Evolutionary conservation across 768 basidiomycete species (phyloP), one percentile per base, ranked within the genome.

Genomic region (Russula virescens): DNA sequence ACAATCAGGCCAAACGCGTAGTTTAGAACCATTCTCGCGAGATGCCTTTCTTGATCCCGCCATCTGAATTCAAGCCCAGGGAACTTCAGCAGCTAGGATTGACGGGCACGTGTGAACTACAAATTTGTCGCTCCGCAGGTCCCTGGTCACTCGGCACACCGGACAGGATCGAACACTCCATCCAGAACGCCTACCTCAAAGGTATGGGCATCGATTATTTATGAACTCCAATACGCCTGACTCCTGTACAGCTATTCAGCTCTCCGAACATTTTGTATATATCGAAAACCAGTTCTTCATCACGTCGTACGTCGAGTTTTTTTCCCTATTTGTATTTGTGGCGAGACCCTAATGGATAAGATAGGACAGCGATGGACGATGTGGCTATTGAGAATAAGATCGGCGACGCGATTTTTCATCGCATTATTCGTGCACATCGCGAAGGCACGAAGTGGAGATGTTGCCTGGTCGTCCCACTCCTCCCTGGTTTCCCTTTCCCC

Each of bases 221-320:
- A 16, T 26, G 13, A 45, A 21, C 28, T 48, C 5, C 45, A 53
- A 51, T 40, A 13, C 26, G 16, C 25, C 25, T 21, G 23, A 63
- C 35, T 38, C 13, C 21, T 18, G 16, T 25, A 5, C 55, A 94
- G 93, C 93, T 11, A 97, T 97, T 58, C 87, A 95, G 70, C 77
- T 90, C 70, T 95, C 94, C 26, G 94, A 98, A 68, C 94, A 97
- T 71, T 99, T 98, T 71, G 91, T 99, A 38, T 99, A 99, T 76
- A 97, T 99, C 66, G 96, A 98, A 72, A 94, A 94, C 68, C 91
- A 94, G 71, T 94, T 93, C 70, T 93, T 94, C 73, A 90, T 94
- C 66, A 87, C 89, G 1, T 91, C 89, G 91, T 92, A 73, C 71
- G 89, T 64, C 54, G 46, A 6, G 25, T 13, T 47, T 45, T n/a